Evolutionary conservation across 768 basidiomycete species (phyloP).

Genomic region (Boletus vinaceobasis): DNA sequence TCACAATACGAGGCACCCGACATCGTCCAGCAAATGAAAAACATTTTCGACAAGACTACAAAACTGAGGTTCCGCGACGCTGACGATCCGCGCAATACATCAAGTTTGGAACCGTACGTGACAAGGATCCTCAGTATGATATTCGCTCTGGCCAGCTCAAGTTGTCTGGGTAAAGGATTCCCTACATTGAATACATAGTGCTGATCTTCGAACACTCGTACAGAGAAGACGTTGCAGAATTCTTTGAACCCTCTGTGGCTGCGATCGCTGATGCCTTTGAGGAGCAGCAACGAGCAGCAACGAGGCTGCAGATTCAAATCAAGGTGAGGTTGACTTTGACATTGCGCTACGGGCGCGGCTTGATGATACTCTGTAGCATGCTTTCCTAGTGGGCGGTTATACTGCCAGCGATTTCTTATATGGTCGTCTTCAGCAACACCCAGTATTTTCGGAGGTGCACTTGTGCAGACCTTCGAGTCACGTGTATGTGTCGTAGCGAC

Average conservation of each 20-base stretch:
- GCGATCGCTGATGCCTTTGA: slow-evolving; percentile 34
- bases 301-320: slow-evolving; percentile 25
- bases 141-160: slow-evolving; percentile 39
- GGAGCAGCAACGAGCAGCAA: slow-evolving; percentile 21
- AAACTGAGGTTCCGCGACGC: slow-evolving; percentile 40
- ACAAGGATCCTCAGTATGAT: slow-evolving; percentile 31
- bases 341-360: background rate
- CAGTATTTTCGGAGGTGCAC: slow-evolving; percentile 35
- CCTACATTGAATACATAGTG: background rate
- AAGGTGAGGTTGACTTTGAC: slow-evolving; percentile 1
- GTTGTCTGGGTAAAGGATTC: slow-evolving; percentile 33
- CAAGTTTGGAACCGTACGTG: slow-evolving; percentile 36
- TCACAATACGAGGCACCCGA: slow-evolving; percentile 29
- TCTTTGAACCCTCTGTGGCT: slow-evolving; percentile 44
- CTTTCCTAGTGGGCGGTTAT: slow-evolving; percentile 54
- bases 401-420: slow-evolving; percentile 48
- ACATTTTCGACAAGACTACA: slow-evolving; percentile 34
- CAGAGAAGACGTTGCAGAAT: slow-evolving; percentile 35
- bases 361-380: slow-evolving; percentile 19
- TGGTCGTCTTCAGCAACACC: slow-evolving; percentile 35
- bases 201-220: background rate
- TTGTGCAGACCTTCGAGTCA: slow-evolving; percentile 48
- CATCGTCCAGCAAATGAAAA: slow-evolving; percentile 31
- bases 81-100: slow-evolving; percentile 34
- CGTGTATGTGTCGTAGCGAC: slow-evolving; percentile 34